Percentiles rank a stretch among this genome's conserved stretches.
phyloP scores from a whole-genome alignment of 1,139 yeast genomes.

The Suhomyces maxii region DNA sequence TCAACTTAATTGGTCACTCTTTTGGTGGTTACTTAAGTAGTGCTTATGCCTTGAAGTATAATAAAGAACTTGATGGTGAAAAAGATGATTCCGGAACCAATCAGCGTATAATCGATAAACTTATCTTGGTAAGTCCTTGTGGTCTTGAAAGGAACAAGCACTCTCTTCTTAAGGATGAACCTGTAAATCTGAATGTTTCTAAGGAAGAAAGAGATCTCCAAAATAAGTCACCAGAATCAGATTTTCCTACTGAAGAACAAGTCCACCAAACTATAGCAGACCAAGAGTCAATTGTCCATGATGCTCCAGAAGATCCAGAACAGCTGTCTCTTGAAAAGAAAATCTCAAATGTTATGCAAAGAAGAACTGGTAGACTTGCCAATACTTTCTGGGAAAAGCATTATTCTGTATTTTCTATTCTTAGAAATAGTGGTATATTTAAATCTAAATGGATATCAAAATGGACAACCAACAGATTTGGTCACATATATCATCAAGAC shows the following conservation, averaged over 20 bases:
- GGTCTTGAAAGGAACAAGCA: slow-evolving; percentile 43
- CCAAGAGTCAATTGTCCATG: slow-evolving; percentile 7
- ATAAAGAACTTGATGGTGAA: slow-evolving; percentile 15
- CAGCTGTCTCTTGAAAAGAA: slow-evolving; percentile 7
- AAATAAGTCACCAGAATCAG: slow-evolving; percentile 14
- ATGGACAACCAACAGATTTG: slow-evolving; percentile 46
- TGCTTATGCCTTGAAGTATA: slow-evolving; percentile 71
- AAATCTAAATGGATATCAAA: slow-evolving; percentile 36
- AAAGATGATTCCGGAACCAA: slow-evolving; percentile 14
- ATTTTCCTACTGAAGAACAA: slow-evolving; percentile 6
- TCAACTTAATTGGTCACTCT: slow-evolving; percentile 85
- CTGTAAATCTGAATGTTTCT: slow-evolving; percentile 13
- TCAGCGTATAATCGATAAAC: slow-evolving; percentile 33
- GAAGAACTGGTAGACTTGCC: slow-evolving; percentile 24
- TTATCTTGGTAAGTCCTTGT: slow-evolving; percentile 47
- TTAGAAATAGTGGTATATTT: slow-evolving; percentile 38
- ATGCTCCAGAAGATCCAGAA: not conserved
- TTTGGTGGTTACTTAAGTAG: slow-evolving; percentile 87
- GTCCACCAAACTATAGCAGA: slow-evolving; percentile 1
- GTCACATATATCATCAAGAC: slow-evolving; percentile 31
- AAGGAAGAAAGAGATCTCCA: slow-evolving; percentile 14
- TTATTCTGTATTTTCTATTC: slow-evolving; percentile 37
- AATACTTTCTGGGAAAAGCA: slow-evolving; percentile 37
- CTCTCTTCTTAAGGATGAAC: slow-evolving; percentile 27
- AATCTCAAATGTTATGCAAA: slow-evolving; percentile 9